These are phyloP conservation scores for Cutaneotrichosporon sp. DNA, from an alignment of 1,284 basidiomycete genomes.

Conservation along the genomic window DNA sequence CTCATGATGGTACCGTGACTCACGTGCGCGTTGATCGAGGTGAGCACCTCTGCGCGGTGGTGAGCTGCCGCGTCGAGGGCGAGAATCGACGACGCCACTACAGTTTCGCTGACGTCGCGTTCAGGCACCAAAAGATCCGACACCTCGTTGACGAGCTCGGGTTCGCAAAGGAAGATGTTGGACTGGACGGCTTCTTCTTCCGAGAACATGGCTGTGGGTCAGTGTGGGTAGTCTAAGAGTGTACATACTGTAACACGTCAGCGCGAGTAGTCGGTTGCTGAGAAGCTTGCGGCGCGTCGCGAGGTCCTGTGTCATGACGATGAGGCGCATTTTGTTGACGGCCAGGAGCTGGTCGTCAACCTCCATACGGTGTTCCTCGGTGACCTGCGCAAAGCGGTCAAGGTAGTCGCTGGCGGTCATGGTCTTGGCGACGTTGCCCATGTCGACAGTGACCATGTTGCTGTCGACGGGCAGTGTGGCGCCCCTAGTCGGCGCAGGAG, in stretches of 20 bases:
- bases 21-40: constrained; percentile 87
- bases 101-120: constrained; percentile 49
- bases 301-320: constrained; percentile 59
- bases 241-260: constrained; percentile 66
- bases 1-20: constrained; percentile 93
- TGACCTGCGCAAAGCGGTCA: constrained; percentile 66
- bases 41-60: constrained; percentile 81
- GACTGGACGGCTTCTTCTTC: constrained; percentile 70
- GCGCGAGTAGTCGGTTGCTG: constrained; percentile 73
- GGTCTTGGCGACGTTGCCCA: constrained; percentile 26
- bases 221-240: constrained; percentile 1
- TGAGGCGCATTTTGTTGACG: constrained; percentile 77
- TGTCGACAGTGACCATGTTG: constrained; percentile 32
- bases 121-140: constrained; percentile 85
- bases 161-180: constrained; percentile 84
- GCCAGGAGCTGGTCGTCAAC: constrained; percentile 83
- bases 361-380: constrained; percentile 69
- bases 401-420: constrained; percentile 14
- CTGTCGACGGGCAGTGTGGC: constrained; percentile 8
- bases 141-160: constrained; percentile 77
- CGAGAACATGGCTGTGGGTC: constrained; percentile 60
- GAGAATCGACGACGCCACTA: constrained; percentile 78
- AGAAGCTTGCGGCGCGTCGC: constrained; percentile 73
- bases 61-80: constrained; percentile 84
- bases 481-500: constrained; percentile 6